Evolutionary conservation across 2,329 filamentous ascomycete species (phyloP), one percentile per base, ranked within the genome.

Genomic region (Tetracladium maxilliforme): DNA sequence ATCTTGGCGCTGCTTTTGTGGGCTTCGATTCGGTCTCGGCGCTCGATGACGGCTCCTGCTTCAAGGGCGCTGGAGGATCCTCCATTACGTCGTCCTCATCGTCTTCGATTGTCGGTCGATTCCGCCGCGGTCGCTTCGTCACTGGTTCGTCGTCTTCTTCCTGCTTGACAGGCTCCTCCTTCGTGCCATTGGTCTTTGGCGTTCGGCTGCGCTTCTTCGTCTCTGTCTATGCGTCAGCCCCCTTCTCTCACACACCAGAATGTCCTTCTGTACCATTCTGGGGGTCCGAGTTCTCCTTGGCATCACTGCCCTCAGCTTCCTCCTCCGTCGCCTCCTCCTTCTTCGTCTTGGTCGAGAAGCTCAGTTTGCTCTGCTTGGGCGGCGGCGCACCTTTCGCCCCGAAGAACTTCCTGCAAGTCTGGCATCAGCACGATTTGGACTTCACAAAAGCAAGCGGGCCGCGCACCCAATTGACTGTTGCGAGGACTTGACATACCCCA

Each of bases 401-500:
- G 45, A 94, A 92, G 56, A 93, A 94, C 47, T 87, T 90, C 33
- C 87, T 95, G 35, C 28, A 22, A 6, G n/a, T 31, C 41, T 30
- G 39, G 33, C 17, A 22, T 24, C 8, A 8, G 6, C 20, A 28
- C 13, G 10, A 22, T n/a, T 18, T 14, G 16, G 14, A 16, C 10
- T 23, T 17, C 18, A 24, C 16, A 21, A 12, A 17, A 11, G 24
- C 22, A 24, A 16, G 23, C 16, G 14, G 12, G 23, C 12, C 26
- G 54, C 56, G 52, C 70, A 84, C 79, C 74, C 68, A 49, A 87
- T 56, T 39, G 74, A 82, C 45, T 64, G 70, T 59, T 87, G 80
- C 35, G 64, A 62, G 41, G 72, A 56, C 52, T 70, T 75, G 34
- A 87, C 83, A 56, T 90, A 92, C 84, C 81, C 81, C 49, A 92